Percentiles rank a stretch among this genome's conserved stretches.
These are phyloP conservation scores for Chlamydomonas sp. DNA, from an alignment of 139 green algal genomes.

Conservation along the genomic window DNA sequence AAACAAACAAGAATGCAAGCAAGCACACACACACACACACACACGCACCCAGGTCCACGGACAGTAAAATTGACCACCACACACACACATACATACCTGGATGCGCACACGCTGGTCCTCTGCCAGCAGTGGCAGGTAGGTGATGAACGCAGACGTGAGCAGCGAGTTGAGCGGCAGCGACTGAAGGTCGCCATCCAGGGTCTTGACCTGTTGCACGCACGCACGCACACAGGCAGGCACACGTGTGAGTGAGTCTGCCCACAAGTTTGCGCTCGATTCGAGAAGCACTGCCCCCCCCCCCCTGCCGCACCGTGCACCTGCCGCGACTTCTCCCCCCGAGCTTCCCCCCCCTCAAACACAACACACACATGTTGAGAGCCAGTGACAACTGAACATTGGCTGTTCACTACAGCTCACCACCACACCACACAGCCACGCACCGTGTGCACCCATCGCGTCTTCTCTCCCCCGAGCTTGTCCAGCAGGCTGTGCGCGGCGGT, in stretches of 20 bases:
- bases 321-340: not conserved
- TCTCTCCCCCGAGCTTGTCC: conserved; percentile 65
- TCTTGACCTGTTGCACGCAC: conserved; percentile 45
- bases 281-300: too few relatives aligned
- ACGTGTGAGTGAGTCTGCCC: too few relatives aligned
- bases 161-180: conserved; percentile 29
- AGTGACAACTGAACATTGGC: not conserved
- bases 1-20: too few relatives aligned
- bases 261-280: too few relatives aligned
- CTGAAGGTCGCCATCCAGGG: conserved; percentile 35
- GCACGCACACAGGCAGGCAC: too few relatives aligned
- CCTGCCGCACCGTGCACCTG: too few relatives aligned
- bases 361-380: not conserved
- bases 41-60: too few relatives aligned
- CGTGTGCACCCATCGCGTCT: conserved; percentile 27
- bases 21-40: too few relatives aligned
- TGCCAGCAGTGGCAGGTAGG: conserved; percentile 18
- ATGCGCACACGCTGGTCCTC: conserved; percentile 24
- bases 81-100: too few relatives aligned
- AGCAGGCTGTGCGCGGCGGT: conserved; percentile 55
- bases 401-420: too few relatives aligned
- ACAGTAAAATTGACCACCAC: too few relatives aligned
- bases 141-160: conserved; percentile 21
- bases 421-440: conserved; percentile 9
- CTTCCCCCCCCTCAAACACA: too few relatives aligned